A percentile compares a stretch with the other conserved stretches of the same genome.
Conservation (phyloP, 2,329 filamentous ascomycete species). For the Trichoderma arundinaceum region DNA sequence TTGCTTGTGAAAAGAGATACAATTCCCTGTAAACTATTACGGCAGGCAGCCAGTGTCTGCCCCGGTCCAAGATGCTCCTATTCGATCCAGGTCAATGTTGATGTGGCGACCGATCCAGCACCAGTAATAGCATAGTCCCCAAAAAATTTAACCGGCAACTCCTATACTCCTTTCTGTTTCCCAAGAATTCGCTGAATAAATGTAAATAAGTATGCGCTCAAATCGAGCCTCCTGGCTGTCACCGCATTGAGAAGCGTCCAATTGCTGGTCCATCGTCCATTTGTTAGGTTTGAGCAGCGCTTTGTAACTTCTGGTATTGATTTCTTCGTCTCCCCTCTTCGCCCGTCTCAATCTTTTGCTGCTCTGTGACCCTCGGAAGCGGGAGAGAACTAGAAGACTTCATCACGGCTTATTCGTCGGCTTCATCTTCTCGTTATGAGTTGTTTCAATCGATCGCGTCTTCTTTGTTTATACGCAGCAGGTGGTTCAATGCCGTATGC, state of each 20-base stretch:
- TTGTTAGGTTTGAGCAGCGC: too few species aligned
- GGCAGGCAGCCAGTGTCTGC: slow-evolving; percentile 9
- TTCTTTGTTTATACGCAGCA: slow-evolving; percentile 3
- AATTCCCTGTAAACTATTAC: too few species aligned
- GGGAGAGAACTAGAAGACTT: background rate
- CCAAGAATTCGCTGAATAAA: background rate
- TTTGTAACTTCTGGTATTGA: background rate
- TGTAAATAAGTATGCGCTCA: too few species aligned
- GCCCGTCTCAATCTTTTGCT: background rate
- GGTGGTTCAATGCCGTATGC: slow-evolving; percentile 21
- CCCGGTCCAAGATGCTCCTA: background rate
- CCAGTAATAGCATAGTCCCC: background rate
- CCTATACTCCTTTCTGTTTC: background rate
- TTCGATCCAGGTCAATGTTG: background rate
- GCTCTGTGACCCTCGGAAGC: background rate
- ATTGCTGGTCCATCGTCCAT: background rate
- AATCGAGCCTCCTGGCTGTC: too few species aligned
- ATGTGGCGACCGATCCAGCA: background rate
- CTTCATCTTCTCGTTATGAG: slow-evolving; percentile 4
- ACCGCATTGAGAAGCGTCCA: too few species aligned
- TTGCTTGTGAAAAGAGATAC: background rate
- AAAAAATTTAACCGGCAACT: background rate
- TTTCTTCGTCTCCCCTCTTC: background rate
- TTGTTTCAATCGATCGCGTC: slow-evolving; percentile 12
- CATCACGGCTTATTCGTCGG: background rate